Evolutionary conservation across 2,329 filamentous ascomycete species (phyloP), one percentile per base, ranked within the genome.

Genomic region (Clonostachys solani): DNA sequence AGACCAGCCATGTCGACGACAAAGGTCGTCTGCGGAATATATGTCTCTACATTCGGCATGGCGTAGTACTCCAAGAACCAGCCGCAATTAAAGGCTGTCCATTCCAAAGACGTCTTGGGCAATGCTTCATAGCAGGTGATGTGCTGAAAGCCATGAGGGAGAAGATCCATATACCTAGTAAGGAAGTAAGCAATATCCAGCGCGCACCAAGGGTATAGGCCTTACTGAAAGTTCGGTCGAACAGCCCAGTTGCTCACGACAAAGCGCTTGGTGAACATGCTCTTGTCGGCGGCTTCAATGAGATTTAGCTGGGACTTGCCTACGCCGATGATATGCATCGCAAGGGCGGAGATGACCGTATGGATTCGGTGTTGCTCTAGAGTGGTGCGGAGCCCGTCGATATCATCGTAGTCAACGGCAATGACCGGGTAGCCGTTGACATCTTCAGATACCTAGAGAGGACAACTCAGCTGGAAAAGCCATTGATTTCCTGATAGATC

Each of bases 31-130:
- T 64, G 67, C 4, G 58, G 47, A 46, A 77, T 52, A 52, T 67
- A 13, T 15, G 33, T 43, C 48, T 61, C 57, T 40, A 67, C 51
- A 13, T 57, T 49, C 3, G 69, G 69, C 47, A 63, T 58, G 35
- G 65, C 69, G 43, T 17, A 75, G 53, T 73, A 74, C 50, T 76
- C 72, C 52, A 74, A 60, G 52, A 76, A 74, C 47, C 65, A 71
- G 5, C 72, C 73, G 18, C 62, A 68, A 33, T 62, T 50, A 9
- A 40, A n/a, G 10, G 16, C 35, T 9, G 40, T 47, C 33, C 36
- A 47, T 9, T 47, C 45, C 18, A 47, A 40, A n/a, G 33, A 36
- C 17, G 43, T 45, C 43, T 45, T 18, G 15, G 34, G 12, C 8
- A 45, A 18, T 5, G 33, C 12, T 7, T 17, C 34, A 8, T 36